Evolutionary conservation across 805 yeast species (phyloP), one percentile per base, ranked within the genome.

Genomic region (Wickerhamiella azyma): DNA sequence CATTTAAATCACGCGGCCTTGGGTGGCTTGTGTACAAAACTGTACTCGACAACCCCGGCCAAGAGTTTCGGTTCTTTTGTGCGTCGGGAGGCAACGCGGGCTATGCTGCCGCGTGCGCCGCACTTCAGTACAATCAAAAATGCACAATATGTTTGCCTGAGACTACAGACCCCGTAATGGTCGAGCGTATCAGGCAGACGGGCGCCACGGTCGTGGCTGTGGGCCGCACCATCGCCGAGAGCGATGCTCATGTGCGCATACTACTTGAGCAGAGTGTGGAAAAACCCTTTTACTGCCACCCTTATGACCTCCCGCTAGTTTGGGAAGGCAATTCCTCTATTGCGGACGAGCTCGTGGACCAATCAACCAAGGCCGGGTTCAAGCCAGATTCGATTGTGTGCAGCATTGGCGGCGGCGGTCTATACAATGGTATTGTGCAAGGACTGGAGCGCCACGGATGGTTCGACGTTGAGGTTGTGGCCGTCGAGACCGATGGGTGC

Each of bases 31-130:
- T 88, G 52, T 63, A 49, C 55, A 66, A 48, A 66, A 67, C 51
- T 66, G 75, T 57, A 50, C 77, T 54, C 63, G 69, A 33, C 86
- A 51, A 56, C 17, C 52, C 55, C 3, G 62, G 53, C n/a, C 39
- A 48, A 18, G 42, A 50, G 33, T 55, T 55, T 29, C 63, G 56
- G 47, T 60, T 88, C 53, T 81, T 85, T 61, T 94, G 95, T 0
- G 85, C 96, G 54, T 85, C 95, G 17, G 97, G 96, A 9, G 97
- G 97, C 37, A 88, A 88, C 62, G 96, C 92, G 53, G 97, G 96
- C 4, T 94, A 85, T 59, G 97, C 96, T 53, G 94, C 86, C n/a
- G 96, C 96, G 0, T 85, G 65, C 60, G 81, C 94, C 16, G 94
- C 95, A 8, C 76, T 75, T 47, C 73, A 78, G 49, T 69, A 85